Conservation (phyloP, 768 basidiomycete genomes). For the Hirschioporus abietinus region DNA sequence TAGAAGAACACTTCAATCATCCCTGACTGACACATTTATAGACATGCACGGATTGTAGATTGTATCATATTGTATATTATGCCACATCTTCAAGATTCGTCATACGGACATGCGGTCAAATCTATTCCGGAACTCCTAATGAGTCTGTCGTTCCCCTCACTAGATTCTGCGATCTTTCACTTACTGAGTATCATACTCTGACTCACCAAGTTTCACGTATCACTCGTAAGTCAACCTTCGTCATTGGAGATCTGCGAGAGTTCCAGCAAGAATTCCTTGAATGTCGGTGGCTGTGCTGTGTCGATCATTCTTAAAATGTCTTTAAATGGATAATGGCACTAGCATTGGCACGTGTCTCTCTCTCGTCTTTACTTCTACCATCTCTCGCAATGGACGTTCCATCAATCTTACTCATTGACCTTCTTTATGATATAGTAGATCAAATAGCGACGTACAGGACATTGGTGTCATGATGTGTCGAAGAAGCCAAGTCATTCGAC, state of each 20-base stretch:
- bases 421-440: not conserved
- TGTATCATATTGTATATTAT: not conserved
- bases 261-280: not conserved
- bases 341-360: not conserved
- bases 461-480: not conserved
- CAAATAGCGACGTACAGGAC: not conserved
- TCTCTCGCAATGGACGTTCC: not conserved
- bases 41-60: not conserved
- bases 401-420: not conserved
- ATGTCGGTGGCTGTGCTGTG: not conserved
- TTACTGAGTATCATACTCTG: too few species aligned
- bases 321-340: not conserved
- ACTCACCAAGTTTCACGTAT: not conserved
- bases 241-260: too few species aligned
- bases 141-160: too few species aligned
- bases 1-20: not conserved
- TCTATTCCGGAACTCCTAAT: too few species aligned
- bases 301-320: not conserved
- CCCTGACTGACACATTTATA: not conserved
- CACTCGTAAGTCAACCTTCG: not conserved
- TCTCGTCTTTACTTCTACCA: not conserved
- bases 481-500: too few species aligned
- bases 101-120: too few species aligned
- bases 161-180: too few species aligned
- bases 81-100: not conserved